Evolutionary conservation across 192 early-diverging fungal genomes (phyloP), one percentile per base, ranked within the genome.

Genomic region (Hyaloraphidium curvatum): DNA sequence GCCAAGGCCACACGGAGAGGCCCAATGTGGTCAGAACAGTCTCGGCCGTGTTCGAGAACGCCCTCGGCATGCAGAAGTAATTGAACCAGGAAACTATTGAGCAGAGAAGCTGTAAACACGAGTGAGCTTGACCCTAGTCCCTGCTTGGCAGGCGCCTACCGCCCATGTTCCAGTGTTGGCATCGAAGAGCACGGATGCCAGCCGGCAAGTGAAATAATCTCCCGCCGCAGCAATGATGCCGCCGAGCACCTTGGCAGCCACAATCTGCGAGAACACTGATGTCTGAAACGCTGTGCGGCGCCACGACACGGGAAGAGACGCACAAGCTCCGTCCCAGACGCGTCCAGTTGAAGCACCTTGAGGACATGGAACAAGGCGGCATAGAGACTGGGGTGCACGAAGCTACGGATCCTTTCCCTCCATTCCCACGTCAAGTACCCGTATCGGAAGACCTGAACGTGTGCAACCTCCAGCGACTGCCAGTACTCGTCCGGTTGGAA

Each of bases 401-500:
- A 80, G 16, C 87, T 80, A 40, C 93, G 76, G 22, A 97, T 78
- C 23, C 63, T 61, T 29, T 86, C 69, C 48, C 67, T 59, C 93
- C 93, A 97, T 62, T 93, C 90, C 89, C 91, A 95, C 2, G 91
- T 93, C 62, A 86, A 55, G 53, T 83, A 86, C 1, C 91, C 91
- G 59, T 82, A 80, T 59, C 86, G 86, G 76, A 93, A 94, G 1
- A 82, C 77, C n/a, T 72, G 57, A 28, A 67, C 61, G 65, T 95
- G 88, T 1, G 81, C 91, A 14, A 97, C 83, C 66, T 97, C 93
- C 35, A 83, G 78, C 28, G 80, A 77, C 64, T 97, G 93, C 91
- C 91, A 97, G 69, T 86, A 92, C 65, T 97, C 91, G 69, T 97
- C 93, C 0, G 93, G 90, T 54, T 84, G 80, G 55, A 84, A 86